Evolutionary conservation across 2,329 filamentous ascomycete species (phyloP).

Genomic region (Emmonsiellopsis sp.): DNA sequence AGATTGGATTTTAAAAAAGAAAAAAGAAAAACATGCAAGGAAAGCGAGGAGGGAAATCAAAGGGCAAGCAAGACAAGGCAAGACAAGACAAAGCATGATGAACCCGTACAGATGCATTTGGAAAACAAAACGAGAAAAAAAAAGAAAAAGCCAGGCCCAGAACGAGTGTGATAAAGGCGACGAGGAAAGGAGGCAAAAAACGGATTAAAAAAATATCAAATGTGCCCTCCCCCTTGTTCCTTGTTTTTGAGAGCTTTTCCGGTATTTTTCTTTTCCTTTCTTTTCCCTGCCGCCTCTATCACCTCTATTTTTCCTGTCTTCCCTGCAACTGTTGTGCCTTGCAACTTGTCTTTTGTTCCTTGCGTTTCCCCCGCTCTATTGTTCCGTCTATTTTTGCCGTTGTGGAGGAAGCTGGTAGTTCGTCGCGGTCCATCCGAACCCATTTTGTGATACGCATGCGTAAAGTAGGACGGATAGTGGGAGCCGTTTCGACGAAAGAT

Average conservation of each 20-base stretch:
- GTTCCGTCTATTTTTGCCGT: background rate
- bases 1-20: background rate
- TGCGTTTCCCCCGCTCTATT: background rate
- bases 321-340: background rate
- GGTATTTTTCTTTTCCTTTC: background rate
- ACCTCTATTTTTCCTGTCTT: background rate
- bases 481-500: too few relatives aligned
- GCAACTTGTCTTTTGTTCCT: background rate
- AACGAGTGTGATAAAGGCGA: background rate
- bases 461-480: too few relatives aligned
- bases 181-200: too few relatives aligned
- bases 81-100: background rate
- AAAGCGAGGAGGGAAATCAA: background rate
- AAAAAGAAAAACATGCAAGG: background rate
- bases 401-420: background rate
- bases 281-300: background rate
- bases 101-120: background rate
- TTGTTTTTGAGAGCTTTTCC: background rate
- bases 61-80: background rate
- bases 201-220: too few relatives aligned
- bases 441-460: too few relatives aligned
- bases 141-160: background rate
- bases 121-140: background rate
- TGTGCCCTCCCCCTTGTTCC: too few relatives aligned
- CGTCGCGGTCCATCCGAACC: background rate